Conservation (phyloP, 225 moss, liverwort and hornwort genomes). For the Polytrichum formosum region DNA sequence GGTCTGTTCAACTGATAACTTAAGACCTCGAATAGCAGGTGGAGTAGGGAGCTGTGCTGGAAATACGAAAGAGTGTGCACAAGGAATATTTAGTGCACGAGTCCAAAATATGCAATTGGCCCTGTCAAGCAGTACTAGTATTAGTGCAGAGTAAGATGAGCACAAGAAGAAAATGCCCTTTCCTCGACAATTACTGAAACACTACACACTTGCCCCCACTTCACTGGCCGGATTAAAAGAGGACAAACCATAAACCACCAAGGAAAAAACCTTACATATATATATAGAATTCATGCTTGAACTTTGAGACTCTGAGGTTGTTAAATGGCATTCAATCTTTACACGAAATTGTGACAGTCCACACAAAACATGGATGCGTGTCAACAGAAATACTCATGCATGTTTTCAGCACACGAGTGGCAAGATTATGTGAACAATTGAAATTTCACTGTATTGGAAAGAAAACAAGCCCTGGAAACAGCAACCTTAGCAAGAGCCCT, state of each 20-base stretch:
- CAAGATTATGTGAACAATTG: neutral
- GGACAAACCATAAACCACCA: no score
- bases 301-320: no score
- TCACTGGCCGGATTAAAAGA: no score
- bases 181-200: neutral
- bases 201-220: no score
- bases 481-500: neutral
- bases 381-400: no score
- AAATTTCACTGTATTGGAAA: neutral
- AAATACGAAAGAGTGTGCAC: conserved; percentile 68
- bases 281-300: no score
- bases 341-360: no score
- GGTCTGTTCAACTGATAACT: conserved; percentile 16
- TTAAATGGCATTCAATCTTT: no score
- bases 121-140: conserved; percentile 46
- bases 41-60: conserved; percentile 50
- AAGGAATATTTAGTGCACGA: conserved; percentile 89
- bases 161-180: neutral
- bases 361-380: no score
- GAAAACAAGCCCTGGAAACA: conserved; percentile 10
- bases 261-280: no score
- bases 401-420: no score
- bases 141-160: neutral
- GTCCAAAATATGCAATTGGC: conserved; percentile 92
- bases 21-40: conserved; percentile 27